Conservation (phyloP, 129 eudicot genomes). For the Helianthus tuberosus region DNA sequence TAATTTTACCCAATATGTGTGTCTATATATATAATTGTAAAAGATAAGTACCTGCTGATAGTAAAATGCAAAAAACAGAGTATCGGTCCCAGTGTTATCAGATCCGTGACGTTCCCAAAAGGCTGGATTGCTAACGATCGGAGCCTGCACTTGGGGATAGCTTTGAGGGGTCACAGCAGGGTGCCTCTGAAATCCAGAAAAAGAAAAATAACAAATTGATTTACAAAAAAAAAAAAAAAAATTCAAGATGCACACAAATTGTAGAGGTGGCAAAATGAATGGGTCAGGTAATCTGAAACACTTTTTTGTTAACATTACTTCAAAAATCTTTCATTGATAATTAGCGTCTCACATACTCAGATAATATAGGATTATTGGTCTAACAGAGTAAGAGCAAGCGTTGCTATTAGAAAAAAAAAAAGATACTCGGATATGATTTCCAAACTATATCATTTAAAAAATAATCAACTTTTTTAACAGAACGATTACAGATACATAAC, state of each 20-base stretch:
- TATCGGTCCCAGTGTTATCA: slow-evolving; percentile 79
- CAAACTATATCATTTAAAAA: neutral
- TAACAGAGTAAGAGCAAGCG: too few relatives aligned
- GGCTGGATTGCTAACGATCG: slow-evolving; percentile 89
- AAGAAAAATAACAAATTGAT: neutral
- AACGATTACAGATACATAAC: neutral
- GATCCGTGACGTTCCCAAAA: slow-evolving; percentile 95
- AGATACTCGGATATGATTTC: neutral
- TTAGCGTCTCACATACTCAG: neutral
- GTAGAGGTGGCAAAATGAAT: neutral
- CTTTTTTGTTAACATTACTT: neutral
- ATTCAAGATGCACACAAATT: neutral
- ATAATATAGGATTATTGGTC: neutral
- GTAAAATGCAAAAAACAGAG: slow-evolving; percentile 87
- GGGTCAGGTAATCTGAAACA: neutral
- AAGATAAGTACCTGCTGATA: slow-evolving; percentile 69
- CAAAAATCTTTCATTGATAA: neutral
- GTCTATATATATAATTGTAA: neutral
- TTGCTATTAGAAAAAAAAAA: too few relatives aligned
- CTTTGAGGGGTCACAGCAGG: slow-evolving; percentile 91
- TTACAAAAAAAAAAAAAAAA: neutral
- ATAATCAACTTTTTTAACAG: neutral
- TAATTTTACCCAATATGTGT: neutral
- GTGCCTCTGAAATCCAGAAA: slow-evolving; percentile 62
- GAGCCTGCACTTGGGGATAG: slow-evolving; percentile 98